Base-by-base conservation (phyloP, 495 filamentous ascomycete species). In the Penicillium ucsense region DNA sequence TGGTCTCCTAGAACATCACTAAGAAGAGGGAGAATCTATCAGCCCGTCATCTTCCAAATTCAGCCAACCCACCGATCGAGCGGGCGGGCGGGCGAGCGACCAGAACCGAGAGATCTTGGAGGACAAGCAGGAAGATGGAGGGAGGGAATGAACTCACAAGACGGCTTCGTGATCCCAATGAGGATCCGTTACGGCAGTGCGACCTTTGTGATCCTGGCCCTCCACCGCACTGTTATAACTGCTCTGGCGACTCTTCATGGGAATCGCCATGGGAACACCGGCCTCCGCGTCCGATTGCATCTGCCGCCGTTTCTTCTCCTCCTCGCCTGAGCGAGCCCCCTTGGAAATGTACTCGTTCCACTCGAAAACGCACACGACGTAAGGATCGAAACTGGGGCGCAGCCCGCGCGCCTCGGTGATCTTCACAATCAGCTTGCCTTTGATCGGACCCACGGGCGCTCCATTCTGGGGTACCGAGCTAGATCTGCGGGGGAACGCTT, bases 361-460 rank as follows among this genome's bases (percentile, higher is more conserved):
- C 61, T 98, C 92, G 57, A 96, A 98, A 28, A 94, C 90, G 37
- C 89, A 95, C 9, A 98, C 89, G 20, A 95, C 89, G 59, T 97
- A 98, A 3, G 92, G 92, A 57, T 95, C 85, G 35, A 79, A 77
- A 60, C 89, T 88, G 8, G 82, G 86, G 43, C 84, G 77, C 29
- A 98, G 66, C 3, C 86, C 88, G 55, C 86, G 78, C 32, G 84
- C 92, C 66, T 94, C 87, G 46, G 80, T 71, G 31, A 98, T 90
- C 51, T 84, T 87, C 46, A 98, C 86, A 31, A 84, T 85, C 12
- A 98, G 74, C 63, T 95, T 95, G 29, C 92, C 92, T 61, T 86
- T 92, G 28, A 88, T 75, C 8, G 82, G 72, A n/a, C 83, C 84
- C 5, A 88, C 83, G 4, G 83, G 75, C 1, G 81, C 75, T 8